Conservation (phyloP, 495 filamentous ascomycete species). For the Oidiodendron maius region DNA sequence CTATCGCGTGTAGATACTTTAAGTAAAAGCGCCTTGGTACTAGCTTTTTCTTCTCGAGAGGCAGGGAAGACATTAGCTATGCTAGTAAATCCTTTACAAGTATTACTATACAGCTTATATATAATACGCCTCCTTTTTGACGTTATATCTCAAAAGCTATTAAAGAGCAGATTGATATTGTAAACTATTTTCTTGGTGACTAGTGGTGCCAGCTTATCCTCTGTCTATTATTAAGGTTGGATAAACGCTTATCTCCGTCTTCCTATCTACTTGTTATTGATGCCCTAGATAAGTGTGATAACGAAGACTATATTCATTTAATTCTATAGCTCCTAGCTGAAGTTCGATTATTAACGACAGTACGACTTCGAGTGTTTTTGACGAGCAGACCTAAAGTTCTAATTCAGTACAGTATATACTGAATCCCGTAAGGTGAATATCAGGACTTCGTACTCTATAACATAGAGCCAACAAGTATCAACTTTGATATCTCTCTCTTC, state of each 20-base stretch:
- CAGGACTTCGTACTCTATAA: not conserved
- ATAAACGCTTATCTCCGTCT: not conserved
- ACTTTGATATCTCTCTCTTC: slow-evolving; percentile 8
- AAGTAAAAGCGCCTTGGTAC: too few relatives aligned
- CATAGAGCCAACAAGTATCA: not conserved
- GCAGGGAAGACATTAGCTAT: slow-evolving; percentile 19
- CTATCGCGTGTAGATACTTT: too few relatives aligned
- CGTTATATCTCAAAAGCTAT: slow-evolving; percentile 13
- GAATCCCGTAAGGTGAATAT: not conserved
- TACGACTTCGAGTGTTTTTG: too few relatives aligned
- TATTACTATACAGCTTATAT: slow-evolving; percentile 1
- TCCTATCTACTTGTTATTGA: slow-evolving; percentile 14
- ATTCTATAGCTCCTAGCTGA: too few relatives aligned
- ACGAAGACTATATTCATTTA: slow-evolving; percentile 16
- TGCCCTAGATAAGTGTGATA: slow-evolving; percentile 21
- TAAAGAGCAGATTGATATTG: slow-evolving; percentile 11
- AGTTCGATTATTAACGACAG: slow-evolving; percentile 12
- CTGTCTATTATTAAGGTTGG: slow-evolving; percentile 12
- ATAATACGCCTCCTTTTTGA: not conserved
- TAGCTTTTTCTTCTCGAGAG: too few relatives aligned
- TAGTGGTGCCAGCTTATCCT: slow-evolving; percentile 16
- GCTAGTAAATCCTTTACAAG: slow-evolving; percentile 11
- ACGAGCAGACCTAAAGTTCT: slow-evolving; percentile 28
- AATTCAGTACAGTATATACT: slow-evolving; percentile 7
- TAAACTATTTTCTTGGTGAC: slow-evolving; percentile 8